These are phyloP conservation scores for Spatholobus suberectus DNA, from an alignment of 306 rosid species.

Conservation along the genomic window DNA sequence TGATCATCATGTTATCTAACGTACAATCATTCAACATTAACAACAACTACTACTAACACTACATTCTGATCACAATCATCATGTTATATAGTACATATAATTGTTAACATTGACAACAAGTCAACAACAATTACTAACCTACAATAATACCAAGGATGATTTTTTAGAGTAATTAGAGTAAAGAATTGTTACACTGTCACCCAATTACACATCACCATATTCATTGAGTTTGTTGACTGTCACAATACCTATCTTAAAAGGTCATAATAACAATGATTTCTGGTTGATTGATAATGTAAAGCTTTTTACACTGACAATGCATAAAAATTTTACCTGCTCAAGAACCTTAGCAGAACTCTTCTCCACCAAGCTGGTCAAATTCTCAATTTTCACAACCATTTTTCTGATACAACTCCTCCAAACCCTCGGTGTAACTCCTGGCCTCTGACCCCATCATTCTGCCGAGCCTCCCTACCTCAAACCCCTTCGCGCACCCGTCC, in stretches of 20 bases:
- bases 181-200: no score
- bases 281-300: no score
- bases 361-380: conserved; percentile 77
- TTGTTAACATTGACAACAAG: not conserved
- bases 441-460: conserved; percentile 80
- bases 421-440: conserved; percentile 59
- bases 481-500: conserved; percentile 66
- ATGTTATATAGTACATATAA: not conserved
- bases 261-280: no score
- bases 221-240: no score
- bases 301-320: no score
- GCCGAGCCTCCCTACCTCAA: conserved; percentile 63
- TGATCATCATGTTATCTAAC: not conserved
- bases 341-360: conserved; percentile 76
- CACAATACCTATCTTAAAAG: no score
- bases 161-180: no score
- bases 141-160: no score
- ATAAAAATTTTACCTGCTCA: conserved; percentile 63
- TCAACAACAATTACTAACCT: not conserved
- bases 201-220: no score
- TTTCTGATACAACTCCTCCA: conserved; percentile 86
- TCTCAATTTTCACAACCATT: conserved; percentile 76
- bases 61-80: conserved; percentile 16
- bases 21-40: not conserved
- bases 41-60: not conserved